These are phyloP conservation scores for Nicotiana paniculata DNA, from an alignment of 257 asterid species.

Conservation along the genomic window DNA sequence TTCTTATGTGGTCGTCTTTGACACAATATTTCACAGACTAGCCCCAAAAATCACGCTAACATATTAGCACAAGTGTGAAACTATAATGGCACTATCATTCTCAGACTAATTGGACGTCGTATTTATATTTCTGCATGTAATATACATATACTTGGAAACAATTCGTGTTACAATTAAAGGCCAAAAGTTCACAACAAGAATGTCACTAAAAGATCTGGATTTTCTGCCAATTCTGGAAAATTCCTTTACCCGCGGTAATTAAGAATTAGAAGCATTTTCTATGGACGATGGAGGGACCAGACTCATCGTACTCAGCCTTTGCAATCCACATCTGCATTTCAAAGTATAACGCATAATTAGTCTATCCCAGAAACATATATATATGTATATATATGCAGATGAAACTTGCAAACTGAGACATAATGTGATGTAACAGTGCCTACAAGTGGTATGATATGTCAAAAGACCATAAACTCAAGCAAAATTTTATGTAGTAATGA, in stretches of 20 bases:
- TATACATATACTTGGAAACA: not conserved
- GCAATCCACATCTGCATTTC: conserved; percentile 13
- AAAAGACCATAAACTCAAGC: not conserved
- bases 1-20: not conserved
- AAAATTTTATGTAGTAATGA: not conserved
- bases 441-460: not conserved
- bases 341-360: not conserved
- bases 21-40: not conserved
- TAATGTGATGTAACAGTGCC: not conserved
- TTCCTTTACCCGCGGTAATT: not conserved
- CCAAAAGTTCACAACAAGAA: not conserved
- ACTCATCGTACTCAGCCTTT: conserved; percentile 11
- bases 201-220: not conserved
- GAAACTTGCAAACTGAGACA: too few relatives aligned
- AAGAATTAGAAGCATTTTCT: conserved; percentile 11
- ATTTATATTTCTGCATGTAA: not conserved
- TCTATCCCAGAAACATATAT: too few relatives aligned
- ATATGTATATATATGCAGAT: too few relatives aligned
- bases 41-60: too few relatives aligned
- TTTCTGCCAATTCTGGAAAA: not conserved
- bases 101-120: too few relatives aligned
- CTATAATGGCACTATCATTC: too few relatives aligned
- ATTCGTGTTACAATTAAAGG: not conserved
- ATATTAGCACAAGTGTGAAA: not conserved
- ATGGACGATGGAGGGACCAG: conserved; percentile 12